Evolutionary conservation across 306 rosid genomes (phyloP).

Genomic region (Abrus precatorius): DNA sequence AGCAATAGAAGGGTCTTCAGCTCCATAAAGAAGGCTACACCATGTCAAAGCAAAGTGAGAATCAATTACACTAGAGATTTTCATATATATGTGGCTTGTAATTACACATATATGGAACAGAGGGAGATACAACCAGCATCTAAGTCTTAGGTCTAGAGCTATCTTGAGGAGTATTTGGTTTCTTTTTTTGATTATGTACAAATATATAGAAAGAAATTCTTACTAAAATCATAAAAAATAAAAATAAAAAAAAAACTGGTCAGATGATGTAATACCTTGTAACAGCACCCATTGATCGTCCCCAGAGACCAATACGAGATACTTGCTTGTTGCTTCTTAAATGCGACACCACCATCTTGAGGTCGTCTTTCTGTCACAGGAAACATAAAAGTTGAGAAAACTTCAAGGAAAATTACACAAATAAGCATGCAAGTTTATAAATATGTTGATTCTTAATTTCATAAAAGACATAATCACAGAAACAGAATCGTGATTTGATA

Average conservation of each 20-base stretch:
- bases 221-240: slow-evolving; percentile 33
- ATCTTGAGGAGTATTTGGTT: slow-evolving; percentile 17
- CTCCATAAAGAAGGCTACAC: slow-evolving; percentile 97
- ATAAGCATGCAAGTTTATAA: slow-evolving; percentile 13
- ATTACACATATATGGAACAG: slow-evolving; percentile 11
- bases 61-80: slow-evolving; percentile 27
- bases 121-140: slow-evolving; percentile 1
- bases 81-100: slow-evolving; percentile 1
- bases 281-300: slow-evolving; percentile 99
- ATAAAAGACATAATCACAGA: slow-evolving; percentile 16
- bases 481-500: too few species aligned
- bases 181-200: background rate
- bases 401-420: slow-evolving; percentile 1
- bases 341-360: slow-evolving; percentile 82
- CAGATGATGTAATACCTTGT: slow-evolving; percentile 71
- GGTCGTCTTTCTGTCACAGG: slow-evolving; percentile 82
- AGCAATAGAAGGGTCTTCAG: slow-evolving; percentile 92
- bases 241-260: slow-evolving; percentile 33
- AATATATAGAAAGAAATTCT: slow-evolving; percentile 12
- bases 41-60: slow-evolving; percentile 38
- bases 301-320: slow-evolving; percentile 94
- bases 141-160: background rate
- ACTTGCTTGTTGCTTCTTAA: slow-evolving; percentile 84
- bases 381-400: slow-evolving; percentile 21
- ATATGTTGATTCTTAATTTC: slow-evolving; percentile 24